Percentiles rank a stretch among this genome's conserved stretches.
Conservation (phyloP, 306 rosid genomes). For the Cicer judaicum region DNA sequence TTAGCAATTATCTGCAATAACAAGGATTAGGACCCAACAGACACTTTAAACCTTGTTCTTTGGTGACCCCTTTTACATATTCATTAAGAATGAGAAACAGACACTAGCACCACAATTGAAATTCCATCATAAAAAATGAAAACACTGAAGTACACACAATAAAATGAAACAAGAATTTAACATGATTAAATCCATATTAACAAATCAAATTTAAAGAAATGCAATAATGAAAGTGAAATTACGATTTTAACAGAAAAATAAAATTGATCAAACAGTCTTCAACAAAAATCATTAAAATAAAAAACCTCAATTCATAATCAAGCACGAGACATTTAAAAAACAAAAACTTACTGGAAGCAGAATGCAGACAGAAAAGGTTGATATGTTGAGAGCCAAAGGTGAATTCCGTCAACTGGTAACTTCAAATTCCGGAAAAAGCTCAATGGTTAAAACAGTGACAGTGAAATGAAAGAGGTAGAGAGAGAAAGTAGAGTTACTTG, state of each 20-base stretch:
- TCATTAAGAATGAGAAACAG: no score
- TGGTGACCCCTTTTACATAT: no score
- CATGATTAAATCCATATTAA: no score
- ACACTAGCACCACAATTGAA: no score
- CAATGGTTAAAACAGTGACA: constrained; percentile 11
- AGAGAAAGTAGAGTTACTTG: constrained; percentile 55
- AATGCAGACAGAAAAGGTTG: constrained; percentile 73
- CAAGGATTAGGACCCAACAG: no score
- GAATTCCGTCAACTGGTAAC: constrained; percentile 81
- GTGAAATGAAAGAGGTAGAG: background rate
- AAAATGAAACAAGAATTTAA: no score
- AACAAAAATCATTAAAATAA: no score
- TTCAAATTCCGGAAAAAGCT: constrained; percentile 41
- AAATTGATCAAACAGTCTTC: background rate
- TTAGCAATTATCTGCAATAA: no score
- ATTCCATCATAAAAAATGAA: no score
- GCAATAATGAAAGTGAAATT: background rate
- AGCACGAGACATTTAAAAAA: background rate
- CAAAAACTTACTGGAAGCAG: constrained; percentile 82
- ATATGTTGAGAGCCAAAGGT: constrained; percentile 81
- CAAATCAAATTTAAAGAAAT: background rate
- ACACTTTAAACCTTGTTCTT: no score
- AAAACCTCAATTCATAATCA: no score
- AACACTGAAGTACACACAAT: no score
- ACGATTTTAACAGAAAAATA: background rate